Percentiles rank a stretch among this genome's conserved stretches.
phyloP scores from a whole-genome alignment of 2,329 filamentous ascomycete genomes.

The Sclerotinia spermophila region DNA sequence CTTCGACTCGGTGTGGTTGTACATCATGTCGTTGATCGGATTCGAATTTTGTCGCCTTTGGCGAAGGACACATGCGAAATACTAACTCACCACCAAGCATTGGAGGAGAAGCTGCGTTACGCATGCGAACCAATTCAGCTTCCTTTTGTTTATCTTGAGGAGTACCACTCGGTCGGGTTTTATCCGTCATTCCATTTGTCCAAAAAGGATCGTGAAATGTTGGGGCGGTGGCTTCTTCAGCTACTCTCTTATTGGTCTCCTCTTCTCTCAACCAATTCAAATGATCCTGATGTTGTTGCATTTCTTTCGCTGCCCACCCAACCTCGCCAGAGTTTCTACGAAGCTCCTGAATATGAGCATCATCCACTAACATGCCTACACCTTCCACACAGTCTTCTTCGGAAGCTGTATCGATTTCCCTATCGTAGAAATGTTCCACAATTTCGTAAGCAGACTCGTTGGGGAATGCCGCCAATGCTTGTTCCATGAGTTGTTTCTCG shows the following conservation, averaged over 20 bases:
- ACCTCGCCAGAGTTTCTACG: slow-evolving; percentile 35
- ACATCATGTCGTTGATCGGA: slow-evolving; percentile 62
- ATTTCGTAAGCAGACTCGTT: slow-evolving; percentile 50
- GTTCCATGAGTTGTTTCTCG: slow-evolving; percentile 73
- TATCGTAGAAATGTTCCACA: slow-evolving; percentile 39
- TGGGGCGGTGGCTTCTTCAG: slow-evolving; percentile 36
- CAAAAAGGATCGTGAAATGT: slow-evolving; percentile 37
- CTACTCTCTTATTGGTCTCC: slow-evolving; percentile 35
- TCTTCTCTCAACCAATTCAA: slow-evolving; percentile 35
- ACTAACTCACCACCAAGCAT: slow-evolving; percentile 81
- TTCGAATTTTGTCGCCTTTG: slow-evolving; percentile 80
- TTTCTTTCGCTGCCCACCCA: slow-evolving; percentile 37
- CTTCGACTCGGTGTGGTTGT: slow-evolving; percentile 51
- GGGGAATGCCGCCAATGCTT: slow-evolving; percentile 72
- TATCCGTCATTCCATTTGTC: slow-evolving; percentile 37
- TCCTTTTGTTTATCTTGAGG: slow-evolving; percentile 31
- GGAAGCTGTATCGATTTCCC: slow-evolving; percentile 35
- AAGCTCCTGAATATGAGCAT: slow-evolving; percentile 23
- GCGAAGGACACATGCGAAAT: slow-evolving; percentile 79
- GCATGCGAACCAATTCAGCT: slow-evolving; percentile 48
- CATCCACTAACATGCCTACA: slow-evolving; percentile 32
- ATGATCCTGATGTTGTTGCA: slow-evolving; percentile 38
- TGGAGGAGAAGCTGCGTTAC: slow-evolving; percentile 64
- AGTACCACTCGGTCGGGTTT: slow-evolving; percentile 22
- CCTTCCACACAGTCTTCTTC: slow-evolving; percentile 36